phyloP scores from a whole-genome alignment of 495 filamentous ascomycete genomes.

The Chlorociboria aeruginascens region DNA sequence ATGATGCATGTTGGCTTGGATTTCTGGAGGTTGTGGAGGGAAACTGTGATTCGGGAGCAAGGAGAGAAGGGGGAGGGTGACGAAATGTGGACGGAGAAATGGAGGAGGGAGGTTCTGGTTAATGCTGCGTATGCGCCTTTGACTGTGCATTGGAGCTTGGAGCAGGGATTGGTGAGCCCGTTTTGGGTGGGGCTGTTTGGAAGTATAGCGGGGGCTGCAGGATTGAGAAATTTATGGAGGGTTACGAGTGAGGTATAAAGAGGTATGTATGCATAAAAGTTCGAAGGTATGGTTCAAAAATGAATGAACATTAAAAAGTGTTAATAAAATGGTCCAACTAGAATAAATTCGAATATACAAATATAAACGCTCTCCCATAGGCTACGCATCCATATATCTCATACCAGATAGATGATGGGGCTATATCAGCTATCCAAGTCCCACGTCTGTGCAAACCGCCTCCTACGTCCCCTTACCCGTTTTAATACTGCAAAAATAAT shows the following conservation, averaged over 20 bases:
- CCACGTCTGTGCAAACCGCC: too few species aligned
- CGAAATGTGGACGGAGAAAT: slow-evolving; percentile 27
- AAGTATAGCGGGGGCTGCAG: slow-evolving; percentile 50
- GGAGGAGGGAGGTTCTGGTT: slow-evolving; percentile 32
- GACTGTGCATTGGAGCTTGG: slow-evolving; percentile 71
- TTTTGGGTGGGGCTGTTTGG: slow-evolving; percentile 51
- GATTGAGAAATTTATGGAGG: slow-evolving; percentile 56
- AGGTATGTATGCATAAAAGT: background rate
- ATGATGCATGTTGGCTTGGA: slow-evolving; percentile 64
- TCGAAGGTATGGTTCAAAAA: background rate
- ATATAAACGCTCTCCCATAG: too few species aligned
- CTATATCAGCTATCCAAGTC: too few species aligned
- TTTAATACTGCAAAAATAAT: too few species aligned
- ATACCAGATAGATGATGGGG: too few species aligned
- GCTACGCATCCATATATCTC: too few species aligned
- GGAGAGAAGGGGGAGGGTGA: slow-evolving; percentile 18
- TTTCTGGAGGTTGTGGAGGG: slow-evolving; percentile 44
- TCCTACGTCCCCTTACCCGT: too few species aligned
- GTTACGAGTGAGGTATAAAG: slow-evolving; percentile 8
- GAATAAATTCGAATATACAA: too few species aligned
- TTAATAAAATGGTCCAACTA: too few species aligned
- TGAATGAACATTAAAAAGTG: too few species aligned
- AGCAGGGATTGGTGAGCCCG: slow-evolving; percentile 52
- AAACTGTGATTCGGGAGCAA: slow-evolving; percentile 22
- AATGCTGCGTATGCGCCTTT: slow-evolving; percentile 46